These are phyloP conservation scores for Symbiodinium natans DNA, from an alignment of 73 alveolate species.

Conservation along the genomic window DNA sequence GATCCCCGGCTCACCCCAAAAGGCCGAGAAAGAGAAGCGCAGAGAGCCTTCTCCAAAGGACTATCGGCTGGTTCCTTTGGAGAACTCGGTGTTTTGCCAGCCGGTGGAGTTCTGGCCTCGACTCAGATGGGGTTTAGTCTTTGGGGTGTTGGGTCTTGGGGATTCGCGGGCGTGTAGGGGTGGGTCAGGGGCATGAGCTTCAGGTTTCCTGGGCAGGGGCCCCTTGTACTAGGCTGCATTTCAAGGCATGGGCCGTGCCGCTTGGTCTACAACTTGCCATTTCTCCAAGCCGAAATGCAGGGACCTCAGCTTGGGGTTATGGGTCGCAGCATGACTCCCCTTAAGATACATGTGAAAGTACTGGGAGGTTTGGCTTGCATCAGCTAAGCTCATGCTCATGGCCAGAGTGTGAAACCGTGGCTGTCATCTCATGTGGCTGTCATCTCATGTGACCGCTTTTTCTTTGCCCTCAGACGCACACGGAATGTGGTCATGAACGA, in stretches of 20 bases:
- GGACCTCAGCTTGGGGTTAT: not conserved
- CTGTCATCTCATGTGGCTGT: too few relatives aligned
- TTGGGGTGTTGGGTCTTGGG: not conserved
- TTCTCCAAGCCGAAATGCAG: conserved; percentile 66
- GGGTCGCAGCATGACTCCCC: too few relatives aligned
- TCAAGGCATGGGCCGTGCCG: conserved; percentile 86
- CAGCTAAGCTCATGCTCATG: too few relatives aligned
- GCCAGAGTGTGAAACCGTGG: too few relatives aligned
- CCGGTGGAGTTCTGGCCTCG: conserved; percentile 52
- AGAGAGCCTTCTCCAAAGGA: conserved; percentile 5
- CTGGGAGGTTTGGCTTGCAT: too few relatives aligned
- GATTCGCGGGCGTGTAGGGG: not conserved
- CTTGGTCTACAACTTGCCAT: conserved; percentile 73
- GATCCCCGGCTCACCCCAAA: too few relatives aligned
- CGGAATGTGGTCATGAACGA: conserved; percentile 86
- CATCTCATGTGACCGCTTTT: too few relatives aligned
- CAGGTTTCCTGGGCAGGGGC: too few relatives aligned
- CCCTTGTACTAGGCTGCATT: too few relatives aligned
- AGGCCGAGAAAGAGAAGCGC: too few relatives aligned
- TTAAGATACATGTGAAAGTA: too few relatives aligned
- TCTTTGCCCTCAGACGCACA: conserved; percentile 84
- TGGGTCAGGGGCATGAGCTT: too few relatives aligned
- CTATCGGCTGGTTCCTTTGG: conserved; percentile 25
- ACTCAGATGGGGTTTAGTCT: not conserved
- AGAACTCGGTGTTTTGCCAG: conserved; percentile 55